Evolutionary conservation across 768 basidiomycete species (phyloP).

Genomic region (button mushroom (Agaricus bisporus)): DNA sequence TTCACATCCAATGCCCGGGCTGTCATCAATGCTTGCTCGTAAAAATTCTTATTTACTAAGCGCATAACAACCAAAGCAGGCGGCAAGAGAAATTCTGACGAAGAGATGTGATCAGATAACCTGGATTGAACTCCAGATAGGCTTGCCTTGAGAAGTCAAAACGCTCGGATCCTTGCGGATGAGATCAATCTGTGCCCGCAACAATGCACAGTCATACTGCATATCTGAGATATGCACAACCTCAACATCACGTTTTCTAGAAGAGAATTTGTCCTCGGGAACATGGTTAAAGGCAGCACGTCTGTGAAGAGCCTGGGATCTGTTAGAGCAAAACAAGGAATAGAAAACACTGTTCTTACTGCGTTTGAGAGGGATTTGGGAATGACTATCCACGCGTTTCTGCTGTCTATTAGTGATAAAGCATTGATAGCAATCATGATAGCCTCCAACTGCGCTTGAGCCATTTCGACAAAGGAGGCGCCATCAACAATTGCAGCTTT

Average conservation of each 20-base stretch:
- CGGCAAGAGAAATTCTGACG: slow-evolving; percentile 46
- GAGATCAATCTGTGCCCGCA: slow-evolving; percentile 75
- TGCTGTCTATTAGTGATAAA: slow-evolving; percentile 72
- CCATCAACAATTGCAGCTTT: slow-evolving; percentile 45
- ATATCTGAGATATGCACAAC: slow-evolving; percentile 78
- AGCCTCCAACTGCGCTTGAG: slow-evolving; percentile 72
- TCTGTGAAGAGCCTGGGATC: slow-evolving; percentile 57
- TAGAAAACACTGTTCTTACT: slow-evolving; percentile 24
- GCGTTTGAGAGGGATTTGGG: slow-evolving; percentile 41
- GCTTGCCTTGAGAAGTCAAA: slow-evolving; percentile 60
- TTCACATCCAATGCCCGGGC: slow-evolving; percentile 76
- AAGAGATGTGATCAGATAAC: slow-evolving; percentile 7
- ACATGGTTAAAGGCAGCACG: slow-evolving; percentile 68
- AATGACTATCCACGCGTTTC: slow-evolving; percentile 79
- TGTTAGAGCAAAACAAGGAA: slow-evolving; percentile 1
- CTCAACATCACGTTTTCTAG: slow-evolving; percentile 64
- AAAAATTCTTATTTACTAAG: slow-evolving; percentile 72
- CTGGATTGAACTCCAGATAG: slow-evolving; percentile 15
- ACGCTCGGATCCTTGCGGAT: slow-evolving; percentile 59
- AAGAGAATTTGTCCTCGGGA: slow-evolving; percentile 65
- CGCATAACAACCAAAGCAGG: slow-evolving; percentile 66
- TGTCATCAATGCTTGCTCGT: slow-evolving; percentile 71
- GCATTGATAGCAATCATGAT: slow-evolving; percentile 87
- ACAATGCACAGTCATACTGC: slow-evolving; percentile 67
- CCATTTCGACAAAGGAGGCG: slow-evolving; percentile 34